Conservation (phyloP, 352 stramenopile species). For the Phytophthora ramorum region DNA sequence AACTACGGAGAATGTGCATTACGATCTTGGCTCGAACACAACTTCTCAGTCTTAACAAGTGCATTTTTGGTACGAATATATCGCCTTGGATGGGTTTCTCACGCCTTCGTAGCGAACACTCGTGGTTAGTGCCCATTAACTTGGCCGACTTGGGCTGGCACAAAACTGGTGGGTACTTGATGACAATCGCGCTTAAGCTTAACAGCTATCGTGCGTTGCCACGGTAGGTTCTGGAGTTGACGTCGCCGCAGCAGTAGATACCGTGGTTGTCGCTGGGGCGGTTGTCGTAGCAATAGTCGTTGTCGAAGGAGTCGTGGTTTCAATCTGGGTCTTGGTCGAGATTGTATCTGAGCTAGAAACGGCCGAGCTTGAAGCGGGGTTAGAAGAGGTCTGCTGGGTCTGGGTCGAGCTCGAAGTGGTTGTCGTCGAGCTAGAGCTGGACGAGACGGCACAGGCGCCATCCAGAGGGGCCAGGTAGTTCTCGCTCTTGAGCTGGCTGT, state of each 20-base stretch:
- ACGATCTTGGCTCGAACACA: too few species aligned
- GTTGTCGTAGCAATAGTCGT: not conserved
- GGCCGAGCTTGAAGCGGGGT: not conserved
- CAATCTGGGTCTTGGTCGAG: conserved; percentile 4
- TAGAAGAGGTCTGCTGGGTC: conserved; percentile 14
- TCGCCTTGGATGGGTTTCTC: not conserved
- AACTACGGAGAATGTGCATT: too few species aligned
- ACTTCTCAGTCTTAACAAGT: too few species aligned
- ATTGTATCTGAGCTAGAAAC: not conserved
- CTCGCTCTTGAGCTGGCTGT: conserved; percentile 50
- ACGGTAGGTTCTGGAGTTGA: conserved; percentile 7
- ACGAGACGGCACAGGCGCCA: conserved; percentile 22
- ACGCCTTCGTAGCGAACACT: not conserved
- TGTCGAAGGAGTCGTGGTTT: conserved; percentile 3
- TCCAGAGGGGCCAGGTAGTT: conserved; percentile 31
- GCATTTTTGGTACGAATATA: conserved; percentile 1
- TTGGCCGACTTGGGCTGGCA: too few species aligned
- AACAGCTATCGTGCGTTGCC: conserved; percentile 19
- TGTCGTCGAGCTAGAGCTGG: conserved; percentile 23
- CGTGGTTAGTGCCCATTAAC: not conserved
- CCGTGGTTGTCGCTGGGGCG: not conserved
- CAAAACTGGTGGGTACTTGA: conserved; percentile 3
- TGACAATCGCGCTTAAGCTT: not conserved
- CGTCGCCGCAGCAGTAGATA: too few species aligned
- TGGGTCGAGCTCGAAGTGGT: not conserved